These are phyloP conservation scores for Moesziomyces sp. DNA, from an alignment of 1,284 basidiomycete species.

Conservation along the genomic window DNA sequence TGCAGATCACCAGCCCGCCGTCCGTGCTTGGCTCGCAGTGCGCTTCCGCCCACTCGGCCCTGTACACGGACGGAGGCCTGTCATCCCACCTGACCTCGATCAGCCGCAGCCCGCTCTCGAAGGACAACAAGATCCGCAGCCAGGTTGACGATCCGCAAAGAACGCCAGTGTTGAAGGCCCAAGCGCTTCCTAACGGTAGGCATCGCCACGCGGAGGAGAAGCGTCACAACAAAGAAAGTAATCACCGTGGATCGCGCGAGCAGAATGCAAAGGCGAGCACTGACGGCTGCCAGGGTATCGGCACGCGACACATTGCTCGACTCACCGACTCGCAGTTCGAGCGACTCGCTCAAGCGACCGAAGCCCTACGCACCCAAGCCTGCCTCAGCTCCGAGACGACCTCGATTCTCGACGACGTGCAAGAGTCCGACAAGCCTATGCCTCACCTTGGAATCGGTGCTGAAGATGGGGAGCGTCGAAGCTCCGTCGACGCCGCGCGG, in stretches of 20 bases:
- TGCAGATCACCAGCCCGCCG: conserved; percentile 12
- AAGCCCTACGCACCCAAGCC: neutral
- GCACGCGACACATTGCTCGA: conserved; percentile 27
- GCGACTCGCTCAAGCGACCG: conserved; percentile 17
- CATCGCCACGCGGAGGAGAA: neutral
- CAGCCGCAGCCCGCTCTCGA: conserved; percentile 32
- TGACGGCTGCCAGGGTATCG: neutral
- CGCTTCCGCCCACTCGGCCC: conserved; percentile 12
- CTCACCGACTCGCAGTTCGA: conserved; percentile 32
- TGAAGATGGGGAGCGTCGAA: conserved; percentile 2
- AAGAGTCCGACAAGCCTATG: no score
- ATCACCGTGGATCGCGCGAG: no score
- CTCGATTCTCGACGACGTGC: no score
- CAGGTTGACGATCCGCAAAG: conserved; percentile 6
- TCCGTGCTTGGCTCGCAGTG: conserved; percentile 10
- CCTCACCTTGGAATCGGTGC: neutral
- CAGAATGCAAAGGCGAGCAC: neutral
- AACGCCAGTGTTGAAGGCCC: conserved; percentile 8
- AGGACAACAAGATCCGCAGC: neutral
- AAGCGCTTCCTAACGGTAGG: neutral
- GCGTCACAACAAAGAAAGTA: neutral
- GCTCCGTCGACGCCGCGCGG: conserved; percentile 7
- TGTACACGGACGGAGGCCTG: neutral
- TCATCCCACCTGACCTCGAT: conserved; percentile 30
- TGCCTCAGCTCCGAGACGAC: no score